Base-by-base conservation (phyloP, 306 rosid genomes). In the Begonia masoniana region DNA sequence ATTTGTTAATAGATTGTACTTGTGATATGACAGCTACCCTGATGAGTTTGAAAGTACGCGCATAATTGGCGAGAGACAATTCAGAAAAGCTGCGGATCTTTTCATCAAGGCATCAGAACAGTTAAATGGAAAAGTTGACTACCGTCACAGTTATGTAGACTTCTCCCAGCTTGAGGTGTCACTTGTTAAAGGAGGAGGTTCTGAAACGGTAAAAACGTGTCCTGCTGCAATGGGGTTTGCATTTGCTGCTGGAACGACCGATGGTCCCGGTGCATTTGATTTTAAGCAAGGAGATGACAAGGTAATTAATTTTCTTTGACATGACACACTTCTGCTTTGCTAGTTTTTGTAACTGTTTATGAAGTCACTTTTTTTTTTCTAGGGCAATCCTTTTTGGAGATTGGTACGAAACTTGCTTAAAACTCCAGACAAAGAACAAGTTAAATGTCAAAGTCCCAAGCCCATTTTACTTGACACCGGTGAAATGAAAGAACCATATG, bases 1-100 rank as follows among this genome's bases (percentile, higher is more conserved):
- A 31, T 31, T 31, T 31, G 7, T 5, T 5, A 31, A 31, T 31
- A 31, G 39, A 31, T 31, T 31, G 39, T 31, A 23, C 58, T 58
- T 65, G 53, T 24, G 54, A 60, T 35, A 23, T 71, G 74, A 52
- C 84, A 88, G 97, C 54, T 79, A 79, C 66, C 97, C 97, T 13
- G 95, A 88, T 65, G 97, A 88, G 69, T 82, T 88, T 72, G 95
- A 84, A 74, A 85, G 97, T 68, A 88, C 97, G 6, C 89, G 97
- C 47, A 78, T 84, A 43, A 84, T 88, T 54, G 97, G 87, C 12
- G 86, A 84, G 60, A 78, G 89, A 65, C 97, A 88, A 72, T 76
- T 77, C 50, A 78, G 50, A 80, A 88, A 80, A 64, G 95, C 97
- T 51, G 87, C 62, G 41, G 84, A 78, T 56, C 95, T 88, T 62